Conservation (phyloP, 2,329 filamentous ascomycete species). For the Camillea tinctor region DNA sequence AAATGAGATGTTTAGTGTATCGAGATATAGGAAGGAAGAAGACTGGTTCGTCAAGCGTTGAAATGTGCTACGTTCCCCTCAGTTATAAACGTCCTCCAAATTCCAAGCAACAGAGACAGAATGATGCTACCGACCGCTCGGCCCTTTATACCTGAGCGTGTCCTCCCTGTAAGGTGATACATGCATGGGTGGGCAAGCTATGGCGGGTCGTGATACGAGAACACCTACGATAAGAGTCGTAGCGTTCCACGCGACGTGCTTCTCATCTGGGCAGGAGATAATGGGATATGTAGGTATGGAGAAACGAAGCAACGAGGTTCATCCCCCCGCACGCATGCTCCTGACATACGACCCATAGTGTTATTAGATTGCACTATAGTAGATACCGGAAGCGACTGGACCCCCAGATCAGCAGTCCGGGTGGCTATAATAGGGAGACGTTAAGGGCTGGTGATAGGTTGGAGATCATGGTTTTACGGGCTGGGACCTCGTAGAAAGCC, state of each 20-base stretch:
- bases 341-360: slow-evolving; percentile 1
- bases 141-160: not conserved
- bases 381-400: not conserved
- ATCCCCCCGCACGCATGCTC: slow-evolving; percentile 10
- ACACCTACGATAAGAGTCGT: slow-evolving; percentile 7
- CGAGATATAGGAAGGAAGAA: not conserved
- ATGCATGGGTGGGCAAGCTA: not conserved
- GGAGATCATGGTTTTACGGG: not conserved
- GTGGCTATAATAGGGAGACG: not conserved
- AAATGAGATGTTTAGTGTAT: not conserved
- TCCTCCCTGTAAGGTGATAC: not conserved
- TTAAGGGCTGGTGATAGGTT: not conserved
- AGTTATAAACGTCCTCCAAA: not conserved
- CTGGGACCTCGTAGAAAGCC: too few relatives aligned
- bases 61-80: not conserved
- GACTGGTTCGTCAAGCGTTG: not conserved
- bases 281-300: slow-evolving; percentile 7
- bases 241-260: slow-evolving; percentile 4
- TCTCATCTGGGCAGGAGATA: slow-evolving; percentile 11
- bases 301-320: not conserved
- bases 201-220: not conserved
- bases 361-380: not conserved
- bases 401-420: not conserved
- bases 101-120: not conserved
- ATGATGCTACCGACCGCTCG: not conserved